Conservation (phyloP, 78 protist genomes). For the Creolimax fragrantissima region DNA sequence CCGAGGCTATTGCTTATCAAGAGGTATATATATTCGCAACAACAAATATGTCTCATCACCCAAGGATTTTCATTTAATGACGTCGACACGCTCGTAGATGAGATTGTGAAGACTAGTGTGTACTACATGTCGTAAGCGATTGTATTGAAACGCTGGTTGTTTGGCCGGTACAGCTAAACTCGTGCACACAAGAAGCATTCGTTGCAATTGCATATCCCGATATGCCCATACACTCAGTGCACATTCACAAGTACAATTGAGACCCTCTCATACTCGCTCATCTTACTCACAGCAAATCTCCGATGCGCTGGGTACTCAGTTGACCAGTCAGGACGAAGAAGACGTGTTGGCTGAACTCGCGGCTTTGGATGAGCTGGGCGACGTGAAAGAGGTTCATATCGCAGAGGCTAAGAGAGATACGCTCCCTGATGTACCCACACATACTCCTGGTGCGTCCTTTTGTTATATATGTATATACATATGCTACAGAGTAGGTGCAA, state of each 20-base stretch:
- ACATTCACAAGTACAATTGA: background rate
- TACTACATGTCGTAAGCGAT: too few relatives aligned
- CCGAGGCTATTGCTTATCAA: slow-evolving; percentile 70
- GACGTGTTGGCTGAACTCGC: slow-evolving; percentile 27
- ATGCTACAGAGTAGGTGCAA: background rate
- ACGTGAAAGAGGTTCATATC: background rate
- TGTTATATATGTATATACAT: background rate
- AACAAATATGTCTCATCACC: background rate
- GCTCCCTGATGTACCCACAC: background rate
- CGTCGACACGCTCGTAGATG: background rate
- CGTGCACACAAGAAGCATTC: too few relatives aligned
- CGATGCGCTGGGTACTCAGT: background rate
- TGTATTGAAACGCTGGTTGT: too few relatives aligned
- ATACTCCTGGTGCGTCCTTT: background rate
- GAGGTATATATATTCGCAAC: slow-evolving; percentile 13
- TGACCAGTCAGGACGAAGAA: slow-evolving; percentile 25
- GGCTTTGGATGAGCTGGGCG: background rate
- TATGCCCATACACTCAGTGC: background rate
- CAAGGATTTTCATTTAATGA: background rate
- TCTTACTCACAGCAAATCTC: background rate
- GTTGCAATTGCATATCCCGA: background rate
- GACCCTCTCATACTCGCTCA: background rate
- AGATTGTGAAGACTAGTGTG: background rate
- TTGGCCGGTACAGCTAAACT: too few relatives aligned
- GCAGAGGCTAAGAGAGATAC: background rate